A percentile compares a stretch with the other conserved stretches of the same genome.
These are phyloP conservation scores for Trametes hirsuta DNA, from an alignment of 1,284 basidiomycete genomes.

Conservation along the genomic window DNA sequence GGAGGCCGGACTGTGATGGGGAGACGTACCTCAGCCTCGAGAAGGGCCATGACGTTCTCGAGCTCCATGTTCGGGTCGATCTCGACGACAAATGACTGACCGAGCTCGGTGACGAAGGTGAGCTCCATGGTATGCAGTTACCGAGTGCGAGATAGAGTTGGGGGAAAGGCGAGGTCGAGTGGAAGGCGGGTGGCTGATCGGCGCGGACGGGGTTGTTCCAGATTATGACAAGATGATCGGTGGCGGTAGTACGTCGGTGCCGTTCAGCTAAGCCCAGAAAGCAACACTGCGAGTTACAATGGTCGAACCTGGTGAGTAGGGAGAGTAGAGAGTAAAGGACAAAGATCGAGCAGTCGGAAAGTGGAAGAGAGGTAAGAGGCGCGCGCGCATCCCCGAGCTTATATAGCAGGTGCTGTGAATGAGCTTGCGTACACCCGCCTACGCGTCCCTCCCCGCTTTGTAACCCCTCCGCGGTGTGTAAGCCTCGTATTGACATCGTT, in stretches of 20 bases:
- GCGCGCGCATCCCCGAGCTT: background rate
- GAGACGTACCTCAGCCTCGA: slow-evolving; percentile 83
- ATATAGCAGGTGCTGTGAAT: slow-evolving; percentile 12
- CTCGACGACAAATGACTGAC: slow-evolving; percentile 76
- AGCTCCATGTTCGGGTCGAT: slow-evolving; percentile 88
- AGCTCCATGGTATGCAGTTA: slow-evolving; percentile 63
- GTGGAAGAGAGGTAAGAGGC: no score
- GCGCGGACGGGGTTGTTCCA: background rate
- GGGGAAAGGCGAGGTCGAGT: background rate
- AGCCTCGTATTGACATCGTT: background rate
- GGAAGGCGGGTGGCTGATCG: slow-evolving; percentile 5
- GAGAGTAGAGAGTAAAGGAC: no score
- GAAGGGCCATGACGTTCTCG: slow-evolving; percentile 85
- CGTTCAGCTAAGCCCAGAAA: no score
- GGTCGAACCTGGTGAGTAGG: no score
- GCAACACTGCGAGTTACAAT: no score
- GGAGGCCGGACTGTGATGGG: background rate
- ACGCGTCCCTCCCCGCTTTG: slow-evolving; percentile 8
- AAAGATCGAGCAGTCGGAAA: no score
- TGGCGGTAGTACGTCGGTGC: no score
- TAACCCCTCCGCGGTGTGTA: background rate
- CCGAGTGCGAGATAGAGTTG: background rate
- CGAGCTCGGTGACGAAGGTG: slow-evolving; percentile 81
- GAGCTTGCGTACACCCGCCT: background rate
- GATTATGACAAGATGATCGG: background rate